phyloP scores from a whole-genome alignment of 192 early-diverging fungal species.

The Rhizoclosmatium sp. region DNA sequence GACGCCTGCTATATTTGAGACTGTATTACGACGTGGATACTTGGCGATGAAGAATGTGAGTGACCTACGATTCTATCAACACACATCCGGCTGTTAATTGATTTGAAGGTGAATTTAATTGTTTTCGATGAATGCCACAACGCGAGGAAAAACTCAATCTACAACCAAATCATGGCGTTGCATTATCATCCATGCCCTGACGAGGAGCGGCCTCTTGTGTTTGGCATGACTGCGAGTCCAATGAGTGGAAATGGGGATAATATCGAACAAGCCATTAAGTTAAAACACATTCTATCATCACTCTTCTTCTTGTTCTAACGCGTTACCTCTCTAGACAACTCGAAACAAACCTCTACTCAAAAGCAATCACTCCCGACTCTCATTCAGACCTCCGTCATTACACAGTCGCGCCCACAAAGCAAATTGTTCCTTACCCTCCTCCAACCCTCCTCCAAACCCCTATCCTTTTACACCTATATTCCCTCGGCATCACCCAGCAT shows the following conservation, averaged over 20 bases:
- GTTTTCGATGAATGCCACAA: conserved; percentile 97
- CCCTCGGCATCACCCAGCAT: background rate
- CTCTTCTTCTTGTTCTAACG: background rate
- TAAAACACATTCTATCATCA: background rate
- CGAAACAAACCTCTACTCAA: conserved; percentile 49
- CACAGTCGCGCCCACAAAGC: conserved; percentile 11
- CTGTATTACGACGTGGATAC: conserved; percentile 77
- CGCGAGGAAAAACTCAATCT: conserved; percentile 77
- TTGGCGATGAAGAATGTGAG: conserved; percentile 68
- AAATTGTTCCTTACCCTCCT: background rate
- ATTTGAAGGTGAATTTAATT: conserved; percentile 74
- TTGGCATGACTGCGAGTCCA: conserved; percentile 96
- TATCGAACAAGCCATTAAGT: conserved; percentile 10
- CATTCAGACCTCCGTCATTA: conserved; percentile 16
- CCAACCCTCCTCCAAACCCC: background rate
- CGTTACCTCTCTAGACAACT: conserved; percentile 33
- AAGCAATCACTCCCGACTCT: conserved; percentile 43
- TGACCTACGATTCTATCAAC: background rate
- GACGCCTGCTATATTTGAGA: conserved; percentile 86
- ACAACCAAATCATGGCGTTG: conserved; percentile 81
- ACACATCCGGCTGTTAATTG: conserved; percentile 1
- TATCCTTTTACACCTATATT: conserved; percentile 1
- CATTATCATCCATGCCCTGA: conserved; percentile 70
- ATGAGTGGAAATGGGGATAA: conserved; percentile 44
- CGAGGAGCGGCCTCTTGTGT: conserved; percentile 73